Percentiles rank a stretch among this genome's conserved stretches.
phyloP scores from a whole-genome alignment of 306 rosid genomes.

The Ormosia emarginata region DNA sequence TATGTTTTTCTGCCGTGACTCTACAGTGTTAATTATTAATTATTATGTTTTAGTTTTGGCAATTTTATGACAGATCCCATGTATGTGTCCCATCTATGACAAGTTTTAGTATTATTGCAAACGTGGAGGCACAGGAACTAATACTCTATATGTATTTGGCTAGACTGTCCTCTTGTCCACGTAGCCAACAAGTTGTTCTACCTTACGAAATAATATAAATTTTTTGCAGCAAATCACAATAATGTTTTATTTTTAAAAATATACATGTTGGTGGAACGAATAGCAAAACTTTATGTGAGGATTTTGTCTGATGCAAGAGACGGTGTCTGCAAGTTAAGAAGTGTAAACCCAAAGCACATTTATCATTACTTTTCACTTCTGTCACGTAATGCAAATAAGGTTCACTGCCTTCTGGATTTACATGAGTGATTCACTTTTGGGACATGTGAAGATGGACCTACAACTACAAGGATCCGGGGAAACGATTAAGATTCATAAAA shows the following conservation, averaged over 20 bases:
- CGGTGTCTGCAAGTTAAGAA: constrained; percentile 34
- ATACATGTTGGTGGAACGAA: constrained; percentile 26
- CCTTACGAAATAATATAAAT: neutral
- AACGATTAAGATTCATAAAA: neutral
- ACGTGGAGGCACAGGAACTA: constrained; percentile 7
- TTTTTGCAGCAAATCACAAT: neutral
- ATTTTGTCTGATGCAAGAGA: constrained; percentile 35
- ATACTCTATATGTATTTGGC: neutral
- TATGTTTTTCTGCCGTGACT: constrained; percentile 32
- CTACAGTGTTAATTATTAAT: constrained; percentile 16
- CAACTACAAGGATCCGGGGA: neutral
- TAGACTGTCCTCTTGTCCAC: constrained; percentile 5
- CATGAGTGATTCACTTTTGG: constrained; percentile 16
- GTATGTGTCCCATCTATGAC: constrained; percentile 17
- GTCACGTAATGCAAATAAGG: constrained; percentile 25
- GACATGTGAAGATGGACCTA: constrained; percentile 50
- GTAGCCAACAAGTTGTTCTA: constrained; percentile 29
- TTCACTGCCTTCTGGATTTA: constrained; percentile 20
- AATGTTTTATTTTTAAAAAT: neutral
- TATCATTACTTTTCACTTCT: neutral
- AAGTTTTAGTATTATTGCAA: neutral
- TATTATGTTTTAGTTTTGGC: constrained; percentile 11
- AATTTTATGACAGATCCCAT: constrained; percentile 35
- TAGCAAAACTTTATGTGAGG: constrained; percentile 26
- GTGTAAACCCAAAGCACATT: constrained; percentile 18